Percentiles rank a stretch among this genome's conserved stretches.
These are phyloP conservation scores for Talaromyces albobiverticillius DNA, from an alignment of 2,329 filamentous ascomycete species.

Conservation along the genomic window DNA sequence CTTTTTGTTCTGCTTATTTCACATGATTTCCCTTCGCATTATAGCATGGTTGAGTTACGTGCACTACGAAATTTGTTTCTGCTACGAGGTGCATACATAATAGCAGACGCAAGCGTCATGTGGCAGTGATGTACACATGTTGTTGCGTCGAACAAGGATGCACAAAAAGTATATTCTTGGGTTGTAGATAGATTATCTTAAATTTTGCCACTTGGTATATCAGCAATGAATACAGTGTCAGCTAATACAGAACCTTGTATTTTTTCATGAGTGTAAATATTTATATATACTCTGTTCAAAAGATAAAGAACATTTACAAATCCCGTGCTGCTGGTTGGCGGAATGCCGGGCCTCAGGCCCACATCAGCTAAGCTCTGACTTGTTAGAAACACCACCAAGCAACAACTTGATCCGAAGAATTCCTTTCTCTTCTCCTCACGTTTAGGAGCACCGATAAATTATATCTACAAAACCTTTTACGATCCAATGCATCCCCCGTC, in stretches of 20 bases:
- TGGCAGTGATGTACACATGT: background rate
- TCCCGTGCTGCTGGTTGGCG: background rate
- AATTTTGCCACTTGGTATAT: slow-evolving; percentile 4
- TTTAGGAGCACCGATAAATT: background rate
- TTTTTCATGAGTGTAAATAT: too few species aligned
- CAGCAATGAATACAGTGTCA: slow-evolving; percentile 16
- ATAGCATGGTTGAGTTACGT: slow-evolving; percentile 9
- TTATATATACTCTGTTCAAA: too few species aligned
- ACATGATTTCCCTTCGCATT: slow-evolving; percentile 3
- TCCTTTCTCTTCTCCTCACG: too few species aligned
- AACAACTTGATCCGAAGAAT: too few species aligned
- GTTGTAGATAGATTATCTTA: slow-evolving; percentile 14
- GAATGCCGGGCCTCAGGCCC: background rate
- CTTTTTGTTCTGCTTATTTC: slow-evolving; percentile 8
- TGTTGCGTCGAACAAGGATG: background rate
- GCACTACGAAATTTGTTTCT: slow-evolving; percentile 4
- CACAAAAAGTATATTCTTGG: slow-evolving; percentile 10
- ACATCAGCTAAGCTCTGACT: background rate
- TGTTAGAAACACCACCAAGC: too few species aligned
- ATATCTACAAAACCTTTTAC: background rate
- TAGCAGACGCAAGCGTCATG: background rate
- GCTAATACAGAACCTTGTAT: too few species aligned
- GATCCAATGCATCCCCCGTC: slow-evolving; percentile 38
- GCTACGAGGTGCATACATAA: slow-evolving; percentile 2
- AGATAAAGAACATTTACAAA: too few species aligned